Evolutionary conservation across 2,329 filamentous ascomycete genomes (phyloP).

Genomic region (Lasiodiplodia hormozganensis): DNA sequence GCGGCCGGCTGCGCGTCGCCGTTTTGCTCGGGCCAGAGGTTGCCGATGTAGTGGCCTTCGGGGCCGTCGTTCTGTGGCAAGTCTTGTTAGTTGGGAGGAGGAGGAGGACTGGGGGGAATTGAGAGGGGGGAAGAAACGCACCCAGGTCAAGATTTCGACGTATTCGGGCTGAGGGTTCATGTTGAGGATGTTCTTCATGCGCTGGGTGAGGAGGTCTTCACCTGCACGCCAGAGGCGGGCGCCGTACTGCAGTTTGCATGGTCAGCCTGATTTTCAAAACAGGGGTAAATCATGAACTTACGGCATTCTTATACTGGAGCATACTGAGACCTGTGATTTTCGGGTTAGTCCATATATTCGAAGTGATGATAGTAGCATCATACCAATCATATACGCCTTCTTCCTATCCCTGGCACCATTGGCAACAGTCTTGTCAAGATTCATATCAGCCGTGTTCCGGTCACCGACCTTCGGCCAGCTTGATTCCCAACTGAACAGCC

Average conservation of each 20-base stretch:
- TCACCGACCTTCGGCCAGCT: conserved; percentile 41
- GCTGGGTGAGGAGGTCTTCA: conserved; percentile 44
- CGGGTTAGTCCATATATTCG: too few relatives aligned
- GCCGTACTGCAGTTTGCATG: conserved; percentile 31
- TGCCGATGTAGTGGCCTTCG: too few relatives aligned
- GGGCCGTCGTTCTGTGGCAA: too few relatives aligned
- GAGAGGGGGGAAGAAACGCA: not conserved
- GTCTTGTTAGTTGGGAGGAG: not conserved
- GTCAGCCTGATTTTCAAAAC: too few relatives aligned
- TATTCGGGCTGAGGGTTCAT: conserved; percentile 40
- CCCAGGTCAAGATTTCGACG: conserved; percentile 45
- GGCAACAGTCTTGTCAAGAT: conserved; percentile 35
- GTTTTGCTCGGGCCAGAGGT: too few relatives aligned
- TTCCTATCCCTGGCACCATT: conserved; percentile 34
- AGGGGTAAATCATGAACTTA: too few relatives aligned
- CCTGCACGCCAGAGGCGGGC: conserved; percentile 43
- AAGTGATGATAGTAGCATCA: too few relatives aligned
- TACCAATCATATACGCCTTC: conserved; percentile 45
- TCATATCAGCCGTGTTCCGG: conserved; percentile 36
- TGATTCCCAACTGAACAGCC: conserved; percentile 49
- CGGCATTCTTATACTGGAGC: conserved; percentile 43
- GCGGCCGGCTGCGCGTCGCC: too few relatives aligned
- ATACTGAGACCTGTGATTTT: conserved; percentile 3
- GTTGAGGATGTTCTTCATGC: conserved; percentile 46
- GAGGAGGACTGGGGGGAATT: not conserved